Evolutionary conservation across 1,284 basidiomycete species (phyloP).

Genomic region (Microbotryum lychnidis-dioicae): DNA sequence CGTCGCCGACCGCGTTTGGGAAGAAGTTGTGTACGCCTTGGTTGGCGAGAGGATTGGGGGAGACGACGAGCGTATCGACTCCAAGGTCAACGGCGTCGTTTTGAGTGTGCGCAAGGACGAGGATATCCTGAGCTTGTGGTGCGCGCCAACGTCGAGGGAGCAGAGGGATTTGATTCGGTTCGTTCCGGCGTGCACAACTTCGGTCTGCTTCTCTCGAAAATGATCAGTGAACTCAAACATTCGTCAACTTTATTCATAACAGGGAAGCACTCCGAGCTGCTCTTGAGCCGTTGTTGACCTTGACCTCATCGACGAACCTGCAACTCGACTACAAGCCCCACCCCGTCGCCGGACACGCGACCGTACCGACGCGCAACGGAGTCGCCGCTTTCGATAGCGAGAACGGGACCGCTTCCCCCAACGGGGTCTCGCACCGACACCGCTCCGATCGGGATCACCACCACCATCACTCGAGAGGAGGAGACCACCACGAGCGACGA

Average conservation of each 20-base stretch:
- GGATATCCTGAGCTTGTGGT: conserved; percentile 35
- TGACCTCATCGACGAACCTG: conserved; percentile 15
- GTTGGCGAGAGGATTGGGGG: conserved; percentile 28
- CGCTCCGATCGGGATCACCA: not conserved
- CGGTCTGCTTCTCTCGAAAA: not conserved
- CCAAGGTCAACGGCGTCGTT: conserved; percentile 33
- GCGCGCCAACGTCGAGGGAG: conserved; percentile 21
- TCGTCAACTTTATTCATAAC: not conserved
- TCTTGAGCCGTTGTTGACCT: conserved; percentile 19
- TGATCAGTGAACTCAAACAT: too few species aligned
- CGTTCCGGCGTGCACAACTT: not conserved
- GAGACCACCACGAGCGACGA: too few species aligned
- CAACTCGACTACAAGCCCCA: conserved; percentile 32
- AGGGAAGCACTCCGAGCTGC: conserved; percentile 26
- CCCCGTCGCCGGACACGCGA: conserved; percentile 7
- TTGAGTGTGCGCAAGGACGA: conserved; percentile 34
- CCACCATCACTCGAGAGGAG: not conserved
- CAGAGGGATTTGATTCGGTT: conserved; percentile 29
- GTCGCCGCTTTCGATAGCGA: not conserved
- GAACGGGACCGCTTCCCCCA: not conserved
- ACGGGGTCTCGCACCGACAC: not conserved
- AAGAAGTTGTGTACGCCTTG: conserved; percentile 32
- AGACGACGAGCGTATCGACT: conserved; percentile 21
- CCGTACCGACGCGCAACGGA: not conserved
- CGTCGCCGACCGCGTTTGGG: conserved; percentile 35